A percentile compares a stretch with the other conserved stretches of the same genome.
These are phyloP conservation scores for Andrographis paniculata DNA, from an alignment of 305 asterid genomes.

Conservation along the genomic window DNA sequence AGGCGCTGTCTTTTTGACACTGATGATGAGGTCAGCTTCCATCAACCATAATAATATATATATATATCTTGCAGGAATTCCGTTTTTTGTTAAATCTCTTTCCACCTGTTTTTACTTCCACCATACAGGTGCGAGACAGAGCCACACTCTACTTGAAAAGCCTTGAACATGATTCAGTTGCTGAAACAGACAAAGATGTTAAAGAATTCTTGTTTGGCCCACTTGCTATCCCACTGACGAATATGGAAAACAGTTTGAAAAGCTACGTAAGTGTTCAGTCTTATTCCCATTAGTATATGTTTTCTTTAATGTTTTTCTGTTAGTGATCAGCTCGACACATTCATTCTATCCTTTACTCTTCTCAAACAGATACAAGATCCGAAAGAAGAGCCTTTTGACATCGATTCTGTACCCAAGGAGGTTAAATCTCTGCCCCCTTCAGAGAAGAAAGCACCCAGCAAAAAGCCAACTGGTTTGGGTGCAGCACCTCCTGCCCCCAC, in stretches of 20 bases:
- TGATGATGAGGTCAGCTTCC: conserved; percentile 79
- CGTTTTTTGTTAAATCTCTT: not conserved
- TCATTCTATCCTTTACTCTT: conserved; percentile 14
- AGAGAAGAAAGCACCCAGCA: conserved; percentile 70
- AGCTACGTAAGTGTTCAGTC: conserved; percentile 47
- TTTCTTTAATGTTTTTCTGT: conserved; percentile 13
- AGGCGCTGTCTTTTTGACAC: conserved; percentile 90
- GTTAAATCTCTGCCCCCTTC: conserved; percentile 70
- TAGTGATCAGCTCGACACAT: conserved; percentile 4
- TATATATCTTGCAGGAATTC: no score
- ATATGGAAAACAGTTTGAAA: conserved; percentile 75
- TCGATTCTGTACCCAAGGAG: conserved; percentile 61
- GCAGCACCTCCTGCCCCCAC: conserved; percentile 52
- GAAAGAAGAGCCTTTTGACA: conserved; percentile 66
- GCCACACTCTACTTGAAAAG: conserved; percentile 81
- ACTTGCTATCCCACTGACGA: conserved; percentile 54
- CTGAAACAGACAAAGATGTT: conserved; percentile 62
- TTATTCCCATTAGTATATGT: not conserved
- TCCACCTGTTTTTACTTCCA: not conserved
- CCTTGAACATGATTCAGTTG: conserved; percentile 71
- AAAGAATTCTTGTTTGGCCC: conserved; percentile 71
- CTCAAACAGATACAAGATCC: conserved; percentile 46
- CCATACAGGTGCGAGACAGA: conserved; percentile 68
- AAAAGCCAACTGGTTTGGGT: conserved; percentile 60
- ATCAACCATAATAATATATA: no score